Base-by-base conservation (phyloP, 2,329 filamentous ascomycete genomes). In the Remersonia thermophila region DNA sequence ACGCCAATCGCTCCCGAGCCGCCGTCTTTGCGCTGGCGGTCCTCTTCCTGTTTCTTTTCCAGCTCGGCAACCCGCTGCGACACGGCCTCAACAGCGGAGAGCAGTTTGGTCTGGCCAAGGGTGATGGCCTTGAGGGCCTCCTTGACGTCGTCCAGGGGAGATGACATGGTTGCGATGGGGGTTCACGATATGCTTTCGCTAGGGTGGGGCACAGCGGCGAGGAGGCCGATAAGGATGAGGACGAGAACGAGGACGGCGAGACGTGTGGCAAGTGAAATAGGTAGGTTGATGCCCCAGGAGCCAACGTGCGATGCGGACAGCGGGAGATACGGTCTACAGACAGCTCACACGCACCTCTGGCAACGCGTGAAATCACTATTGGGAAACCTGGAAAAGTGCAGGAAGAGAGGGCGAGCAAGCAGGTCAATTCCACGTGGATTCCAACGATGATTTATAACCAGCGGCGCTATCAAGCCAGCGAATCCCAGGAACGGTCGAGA, bases 71-170 rank as follows among this genome's bases (percentile, higher is more conserved):
- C 45, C 36, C 49, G 53, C 26, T 57, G 53, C 26, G 56, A 52
- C 10, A 66, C 43, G n/a, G 55, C 49, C 30, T 66, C 56, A 17
- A 68, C 49, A 3, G 58, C 59, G 15, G 56, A 52, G 25, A 63
- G 43, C 13, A 69, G 52, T 33, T 59, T 55, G 9, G 55, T 45
- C 43, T 68, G 65, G 12, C 55, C 57, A 37, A 59, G 53, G 38
- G 62, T 58, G 25, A 69, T 62, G 33, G 46, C 47, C 40, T 53
- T 49, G 40, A 59, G 37, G 12, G 51, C 48, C 26, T 45, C 39
- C 37, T 52, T 48, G 13, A 58, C 45, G 27, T 63, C 55, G 27
- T 55, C 56, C 37, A 66, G 45, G 15, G 33, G 33, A n/a, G 36
- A 44, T 39, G 41, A 37, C 43, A 46, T 45, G 32, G 30, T 35